phyloP scores from a whole-genome alignment of 768 basidiomycete genomes.

The Serendipita sp. region DNA sequence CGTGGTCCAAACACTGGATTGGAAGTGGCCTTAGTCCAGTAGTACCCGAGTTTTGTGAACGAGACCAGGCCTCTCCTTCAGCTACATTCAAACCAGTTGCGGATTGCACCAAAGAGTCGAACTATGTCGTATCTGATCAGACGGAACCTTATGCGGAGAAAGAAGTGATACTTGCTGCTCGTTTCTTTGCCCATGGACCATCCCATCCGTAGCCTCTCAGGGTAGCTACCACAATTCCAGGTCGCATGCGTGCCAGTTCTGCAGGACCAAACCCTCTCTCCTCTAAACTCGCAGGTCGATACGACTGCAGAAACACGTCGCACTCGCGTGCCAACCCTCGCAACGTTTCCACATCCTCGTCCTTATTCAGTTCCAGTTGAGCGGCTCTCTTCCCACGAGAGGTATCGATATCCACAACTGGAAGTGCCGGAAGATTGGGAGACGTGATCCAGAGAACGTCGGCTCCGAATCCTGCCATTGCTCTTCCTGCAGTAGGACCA shows the following conservation, averaged over 20 bases:
- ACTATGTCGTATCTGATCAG: constrained; percentile 21
- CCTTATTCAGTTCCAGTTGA: constrained; percentile 34
- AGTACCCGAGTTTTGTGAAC: constrained; percentile 8
- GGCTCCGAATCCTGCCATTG: constrained; percentile 44
- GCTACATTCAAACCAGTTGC: constrained; percentile 43
- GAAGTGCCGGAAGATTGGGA: constrained; percentile 34
- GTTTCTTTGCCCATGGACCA: constrained; percentile 37
- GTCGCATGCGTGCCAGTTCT: constrained; percentile 23
- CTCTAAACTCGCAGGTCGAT: constrained; percentile 35
- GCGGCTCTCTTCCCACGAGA: constrained; percentile 48
- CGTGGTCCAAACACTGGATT: constrained; percentile 44
- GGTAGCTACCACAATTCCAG: constrained; percentile 38
- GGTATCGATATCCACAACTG: constrained; percentile 37
- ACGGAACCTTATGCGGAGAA: neutral
- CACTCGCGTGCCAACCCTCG: constrained; percentile 23
- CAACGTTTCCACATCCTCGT: constrained; percentile 21
- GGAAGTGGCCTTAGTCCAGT: constrained; percentile 26
- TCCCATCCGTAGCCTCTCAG: constrained; percentile 42
- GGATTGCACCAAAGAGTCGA: constrained; percentile 49
- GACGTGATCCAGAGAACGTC: constrained; percentile 42
- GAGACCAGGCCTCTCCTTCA: constrained; percentile 32
- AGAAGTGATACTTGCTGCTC: constrained; percentile 26
- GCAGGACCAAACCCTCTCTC: constrained; percentile 32
- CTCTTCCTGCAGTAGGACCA: constrained; percentile 38
- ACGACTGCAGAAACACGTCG: constrained; percentile 47